phyloP scores from a whole-genome alignment of 768 basidiomycete genomes.

The Cubamyces sp. region DNA sequence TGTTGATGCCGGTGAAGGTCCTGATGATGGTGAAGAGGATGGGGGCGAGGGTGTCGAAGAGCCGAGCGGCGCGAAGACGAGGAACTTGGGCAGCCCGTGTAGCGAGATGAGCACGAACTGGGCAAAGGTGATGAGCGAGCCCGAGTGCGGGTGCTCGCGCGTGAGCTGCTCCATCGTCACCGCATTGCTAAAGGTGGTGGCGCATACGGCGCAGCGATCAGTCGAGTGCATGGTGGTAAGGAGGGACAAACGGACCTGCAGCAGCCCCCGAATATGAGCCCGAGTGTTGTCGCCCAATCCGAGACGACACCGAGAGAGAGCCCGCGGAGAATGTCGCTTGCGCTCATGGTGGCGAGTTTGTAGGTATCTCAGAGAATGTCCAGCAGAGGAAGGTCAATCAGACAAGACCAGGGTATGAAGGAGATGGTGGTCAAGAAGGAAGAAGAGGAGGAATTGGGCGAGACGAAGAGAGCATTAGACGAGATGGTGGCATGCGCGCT shows the following conservation, averaged over 20 bases:
- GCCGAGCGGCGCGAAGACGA: constrained; percentile 36
- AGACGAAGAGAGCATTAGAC: background rate
- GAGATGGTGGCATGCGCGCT: background rate
- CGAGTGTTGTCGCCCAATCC: constrained; percentile 67
- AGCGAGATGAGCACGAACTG: constrained; percentile 83
- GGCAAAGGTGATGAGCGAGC: constrained; percentile 84
- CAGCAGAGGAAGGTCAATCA: background rate
- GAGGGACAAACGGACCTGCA: constrained; percentile 58
- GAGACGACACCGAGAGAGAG: constrained; percentile 28
- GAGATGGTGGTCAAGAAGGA: background rate
- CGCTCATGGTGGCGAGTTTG: background rate
- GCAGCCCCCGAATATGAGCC: constrained; percentile 88
- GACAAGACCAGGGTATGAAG: too few relatives aligned
- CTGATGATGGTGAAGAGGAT: background rate
- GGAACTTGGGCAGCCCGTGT: constrained; percentile 69
- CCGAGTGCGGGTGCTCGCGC: constrained; percentile 65
- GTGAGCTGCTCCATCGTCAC: constrained; percentile 78
- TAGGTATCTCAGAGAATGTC: background rate
- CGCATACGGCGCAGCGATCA: background rate
- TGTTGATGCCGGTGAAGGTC: background rate
- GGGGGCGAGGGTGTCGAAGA: background rate
- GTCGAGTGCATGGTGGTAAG: constrained; percentile 24
- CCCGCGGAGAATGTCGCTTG: constrained; percentile 14
- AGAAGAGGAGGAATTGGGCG: background rate
- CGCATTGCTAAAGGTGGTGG: constrained; percentile 59